phyloP scores from a whole-genome alignment of 2,329 filamentous ascomycete species.

The Microsporum ferrugineum region DNA sequence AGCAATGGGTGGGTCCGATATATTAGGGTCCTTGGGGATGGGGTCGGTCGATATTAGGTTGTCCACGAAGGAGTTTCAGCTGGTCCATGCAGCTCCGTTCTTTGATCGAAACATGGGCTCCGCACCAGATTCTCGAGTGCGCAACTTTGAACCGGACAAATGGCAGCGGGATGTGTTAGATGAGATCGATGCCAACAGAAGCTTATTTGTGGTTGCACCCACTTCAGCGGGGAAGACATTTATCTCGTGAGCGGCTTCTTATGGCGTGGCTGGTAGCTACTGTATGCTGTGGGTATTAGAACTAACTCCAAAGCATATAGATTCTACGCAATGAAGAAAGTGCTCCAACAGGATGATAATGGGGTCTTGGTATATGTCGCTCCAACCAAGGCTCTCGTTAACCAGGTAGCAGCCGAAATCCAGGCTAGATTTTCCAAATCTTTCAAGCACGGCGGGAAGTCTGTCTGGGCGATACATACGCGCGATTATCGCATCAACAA shows the following conservation, averaged over 20 bases:
- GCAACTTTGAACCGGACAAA: slow-evolving; percentile 57
- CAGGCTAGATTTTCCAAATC: slow-evolving; percentile 62
- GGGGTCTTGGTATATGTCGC: slow-evolving; percentile 67
- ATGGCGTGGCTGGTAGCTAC: background rate
- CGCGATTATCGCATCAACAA: slow-evolving; percentile 66
- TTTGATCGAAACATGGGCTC: slow-evolving; percentile 65
- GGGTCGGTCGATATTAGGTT: slow-evolving; percentile 26
- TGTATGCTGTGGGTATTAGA: background rate
- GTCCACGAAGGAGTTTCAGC: slow-evolving; percentile 50
- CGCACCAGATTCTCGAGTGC: slow-evolving; percentile 52
- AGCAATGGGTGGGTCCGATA: background rate
- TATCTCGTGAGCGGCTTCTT: slow-evolving; percentile 43
- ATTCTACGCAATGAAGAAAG: slow-evolving; percentile 72
- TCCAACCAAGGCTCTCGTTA: slow-evolving; percentile 70
- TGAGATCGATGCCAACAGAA: slow-evolving; percentile 57
- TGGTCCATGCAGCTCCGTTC: slow-evolving; percentile 58
- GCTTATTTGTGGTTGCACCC: slow-evolving; percentile 63
- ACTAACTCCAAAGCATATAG: slow-evolving; percentile 15
- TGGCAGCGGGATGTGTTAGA: slow-evolving; percentile 69
- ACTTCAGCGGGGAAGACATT: slow-evolving; percentile 75
- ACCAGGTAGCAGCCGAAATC: slow-evolving; percentile 71
- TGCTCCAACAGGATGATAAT: slow-evolving; percentile 56
- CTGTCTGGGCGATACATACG: slow-evolving; percentile 69
- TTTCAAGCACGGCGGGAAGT: slow-evolving; percentile 49
- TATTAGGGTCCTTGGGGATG: slow-evolving; percentile 9